Evolutionary conservation across 345 rosid genomes (phyloP), one percentile per base, ranked within the genome.

Genomic region (Gossypium arboreum): DNA sequence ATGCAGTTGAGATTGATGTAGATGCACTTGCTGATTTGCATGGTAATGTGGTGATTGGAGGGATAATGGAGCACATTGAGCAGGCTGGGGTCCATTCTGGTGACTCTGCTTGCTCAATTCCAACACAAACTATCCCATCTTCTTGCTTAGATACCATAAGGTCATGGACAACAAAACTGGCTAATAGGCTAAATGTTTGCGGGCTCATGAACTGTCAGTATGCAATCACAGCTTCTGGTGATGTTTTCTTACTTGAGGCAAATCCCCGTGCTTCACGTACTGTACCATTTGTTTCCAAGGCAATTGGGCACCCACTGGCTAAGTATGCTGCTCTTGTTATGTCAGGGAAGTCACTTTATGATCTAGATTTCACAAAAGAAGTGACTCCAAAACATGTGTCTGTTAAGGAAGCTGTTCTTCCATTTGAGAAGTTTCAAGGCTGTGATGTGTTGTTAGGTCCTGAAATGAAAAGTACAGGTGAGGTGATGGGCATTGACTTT

Each of bases 41-140:
- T 63, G 93, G 93, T 62, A 84, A 90, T 75, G 97, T 91, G 56
- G 97, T 95, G 60, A 95, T 95, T 77, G 97, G 99, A 27, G 99
- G 99, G 50, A 87, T 95, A 79, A 91, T 95, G 98, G 98, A 94
- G 88, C 98, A 94, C 80, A 94, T 94, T 20, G 98, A 94, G 86
- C 98, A 92, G 85, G 98, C 98, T 69, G 99, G 98, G 71, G 94
- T 95, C 51, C 98, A 94, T 80, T 94, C 98, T 73, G 98, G 97
- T 78, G 98, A 94, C 78, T 94, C 98, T 0, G 98, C 98, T 12
- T 94, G 98, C 79, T 86, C 89, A 62, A 83, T 94, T 81, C 98
- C 98, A n/a, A 90, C 98, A 2, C 93, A 92, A 76, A 88, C 91
- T 12, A 78, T 91, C 71, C 89, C 94, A 16, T 54, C 94, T 68